A percentile compares a stretch with the other conserved stretches of the same genome.
These are phyloP conservation scores for Suhomyces terraborum DNA, from an alignment of 1,139 yeast species.

Conservation along the genomic window DNA sequence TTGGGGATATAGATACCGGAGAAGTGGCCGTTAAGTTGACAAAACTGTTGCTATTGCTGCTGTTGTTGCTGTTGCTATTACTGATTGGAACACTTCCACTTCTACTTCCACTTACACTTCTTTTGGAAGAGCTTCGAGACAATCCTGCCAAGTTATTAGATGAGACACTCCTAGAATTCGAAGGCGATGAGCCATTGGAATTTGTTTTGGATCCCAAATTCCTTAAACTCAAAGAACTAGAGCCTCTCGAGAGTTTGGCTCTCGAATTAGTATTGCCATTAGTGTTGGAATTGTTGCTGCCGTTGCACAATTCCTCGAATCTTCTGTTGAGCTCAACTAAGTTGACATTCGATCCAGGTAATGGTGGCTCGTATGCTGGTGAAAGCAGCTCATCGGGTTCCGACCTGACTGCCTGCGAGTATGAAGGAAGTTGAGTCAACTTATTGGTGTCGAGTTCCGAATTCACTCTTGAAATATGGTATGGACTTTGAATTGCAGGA, in stretches of 20 bases:
- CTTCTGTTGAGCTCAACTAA: slow-evolving; percentile 29
- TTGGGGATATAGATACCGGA: slow-evolving; percentile 4
- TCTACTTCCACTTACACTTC: slow-evolving; percentile 7
- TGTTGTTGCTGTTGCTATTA: slow-evolving; percentile 5
- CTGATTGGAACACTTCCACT: neutral
- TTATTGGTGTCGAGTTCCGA: slow-evolving; percentile 38
- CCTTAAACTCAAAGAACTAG: slow-evolving; percentile 25
- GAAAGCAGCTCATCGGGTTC: slow-evolving; percentile 54
- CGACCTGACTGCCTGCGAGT: slow-evolving; percentile 68
- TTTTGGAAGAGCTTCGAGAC: slow-evolving; percentile 17
- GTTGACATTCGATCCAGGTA: slow-evolving; percentile 46
- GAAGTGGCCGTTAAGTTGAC: neutral
- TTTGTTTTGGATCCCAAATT: slow-evolving; percentile 20
- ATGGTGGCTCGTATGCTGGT: slow-evolving; percentile 63
- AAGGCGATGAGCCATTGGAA: slow-evolving; percentile 31
- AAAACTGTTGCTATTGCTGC: slow-evolving; percentile 5
- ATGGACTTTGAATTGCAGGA: slow-evolving; percentile 50
- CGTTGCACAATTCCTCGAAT: slow-evolving; percentile 21
- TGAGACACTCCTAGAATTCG: slow-evolving; percentile 33
- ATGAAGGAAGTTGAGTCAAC: slow-evolving; percentile 78
- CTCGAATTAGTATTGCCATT: slow-evolving; percentile 6
- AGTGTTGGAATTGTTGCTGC: slow-evolving; percentile 2
- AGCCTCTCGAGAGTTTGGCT: slow-evolving; percentile 23
- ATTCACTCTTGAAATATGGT: slow-evolving; percentile 60
- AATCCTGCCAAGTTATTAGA: slow-evolving; percentile 24